These are phyloP conservation scores for Phytophthora sp. DNA, from an alignment of 352 stramenopile species.

Conservation along the genomic window DNA sequence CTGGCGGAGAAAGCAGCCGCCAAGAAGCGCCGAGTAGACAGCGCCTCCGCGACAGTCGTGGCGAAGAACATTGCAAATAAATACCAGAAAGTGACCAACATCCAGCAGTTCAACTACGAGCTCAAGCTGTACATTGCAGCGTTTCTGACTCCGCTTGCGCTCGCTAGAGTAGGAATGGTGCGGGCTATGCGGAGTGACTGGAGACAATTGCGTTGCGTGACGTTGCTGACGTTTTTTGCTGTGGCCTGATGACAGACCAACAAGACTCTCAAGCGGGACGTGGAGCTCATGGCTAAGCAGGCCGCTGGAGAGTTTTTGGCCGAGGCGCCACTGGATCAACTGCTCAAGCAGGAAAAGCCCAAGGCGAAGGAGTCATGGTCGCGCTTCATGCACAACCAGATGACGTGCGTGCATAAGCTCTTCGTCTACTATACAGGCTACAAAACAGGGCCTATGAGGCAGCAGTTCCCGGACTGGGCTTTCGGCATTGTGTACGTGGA, in stretches of 20 bases:
- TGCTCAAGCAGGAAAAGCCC: conserved; percentile 59
- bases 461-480: conserved; percentile 66
- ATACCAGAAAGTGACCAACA: conserved; percentile 45
- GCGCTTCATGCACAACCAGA: conserved; percentile 73
- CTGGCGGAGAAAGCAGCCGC: conserved; percentile 43
- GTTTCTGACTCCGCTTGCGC: conserved; percentile 48
- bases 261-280: conserved; percentile 43
- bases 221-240: conserved; percentile 24
- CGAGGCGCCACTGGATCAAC: conserved; percentile 31
- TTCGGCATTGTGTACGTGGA: conserved; percentile 78
- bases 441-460: conserved; percentile 75
- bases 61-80: conserved; percentile 10
- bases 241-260: conserved; percentile 50
- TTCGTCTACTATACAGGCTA: conserved; percentile 88
- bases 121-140: conserved; percentile 53
- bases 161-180: conserved; percentile 71
- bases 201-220: background rate
- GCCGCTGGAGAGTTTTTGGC: conserved; percentile 47
- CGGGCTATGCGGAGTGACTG: conserved; percentile 3
- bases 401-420: conserved; percentile 76
- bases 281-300: conserved; percentile 60
- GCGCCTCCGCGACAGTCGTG: background rate
- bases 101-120: conserved; percentile 58
- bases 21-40: conserved; percentile 46
- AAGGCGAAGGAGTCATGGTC: conserved; percentile 58